Percentiles rank a stretch among this genome's conserved stretches.
These are phyloP conservation scores for Fabrea salina DNA, from an alignment of 169 alveolate genomes.

Conservation along the genomic window DNA sequence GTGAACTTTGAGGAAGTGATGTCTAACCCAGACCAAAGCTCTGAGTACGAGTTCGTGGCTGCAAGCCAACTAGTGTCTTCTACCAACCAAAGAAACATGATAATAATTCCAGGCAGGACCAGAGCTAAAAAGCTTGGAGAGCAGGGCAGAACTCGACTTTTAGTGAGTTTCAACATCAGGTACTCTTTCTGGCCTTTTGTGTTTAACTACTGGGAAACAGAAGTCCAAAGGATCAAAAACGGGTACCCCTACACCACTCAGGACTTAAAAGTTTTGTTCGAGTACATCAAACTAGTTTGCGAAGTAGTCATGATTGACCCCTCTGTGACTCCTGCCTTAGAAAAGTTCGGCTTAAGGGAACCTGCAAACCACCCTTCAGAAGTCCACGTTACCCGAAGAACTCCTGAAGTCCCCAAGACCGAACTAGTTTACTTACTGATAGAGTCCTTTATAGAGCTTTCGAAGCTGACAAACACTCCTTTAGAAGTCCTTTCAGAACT, in stretches of 20 bases:
- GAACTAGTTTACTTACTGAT: neutral
- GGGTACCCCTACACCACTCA: neutral
- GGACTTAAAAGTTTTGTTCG: neutral
- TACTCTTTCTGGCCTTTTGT: conserved; percentile 32
- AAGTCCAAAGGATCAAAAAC: neutral
- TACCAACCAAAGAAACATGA: no score
- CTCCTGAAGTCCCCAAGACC: neutral
- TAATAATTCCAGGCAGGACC: neutral
- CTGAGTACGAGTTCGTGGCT: neutral
- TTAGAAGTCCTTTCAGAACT: neutral
- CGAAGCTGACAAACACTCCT: neutral
- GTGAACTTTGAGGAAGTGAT: neutral
- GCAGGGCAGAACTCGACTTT: neutral
- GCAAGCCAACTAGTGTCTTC: neutral
- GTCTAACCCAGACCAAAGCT: no score
- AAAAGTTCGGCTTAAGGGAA: neutral
- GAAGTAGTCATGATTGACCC: neutral
- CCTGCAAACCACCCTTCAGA: neutral
- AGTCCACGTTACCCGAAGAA: neutral
- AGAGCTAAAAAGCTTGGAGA: neutral
- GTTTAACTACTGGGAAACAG: neutral
- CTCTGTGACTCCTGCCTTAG: neutral
- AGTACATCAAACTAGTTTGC: conserved; percentile 1
- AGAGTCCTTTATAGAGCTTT: conserved; percentile 17
- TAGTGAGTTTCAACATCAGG: neutral